These are phyloP conservation scores for Volvariella surrecta DNA, from an alignment of 1,284 basidiomycete species.

Conservation along the genomic window DNA sequence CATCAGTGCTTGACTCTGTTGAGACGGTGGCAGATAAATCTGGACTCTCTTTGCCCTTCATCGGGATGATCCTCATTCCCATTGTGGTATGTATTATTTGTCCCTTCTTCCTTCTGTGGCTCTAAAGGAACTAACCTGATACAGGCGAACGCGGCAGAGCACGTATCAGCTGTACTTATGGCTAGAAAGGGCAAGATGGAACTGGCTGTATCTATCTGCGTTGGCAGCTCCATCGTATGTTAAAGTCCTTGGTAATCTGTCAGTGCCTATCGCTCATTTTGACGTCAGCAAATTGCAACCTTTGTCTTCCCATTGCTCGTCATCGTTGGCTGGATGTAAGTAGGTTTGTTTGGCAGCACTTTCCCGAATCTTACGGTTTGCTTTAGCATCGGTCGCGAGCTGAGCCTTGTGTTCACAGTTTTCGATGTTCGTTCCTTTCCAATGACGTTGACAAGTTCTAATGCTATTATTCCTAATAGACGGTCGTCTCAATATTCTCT, in stretches of 20 bases:
- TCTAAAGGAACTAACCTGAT: slow-evolving; percentile 3
- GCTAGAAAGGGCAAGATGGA: slow-evolving; percentile 85
- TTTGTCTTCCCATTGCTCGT: slow-evolving; percentile 84
- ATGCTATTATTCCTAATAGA: slow-evolving; percentile 34
- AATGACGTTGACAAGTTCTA: neutral
- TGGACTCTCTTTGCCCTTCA: slow-evolving; percentile 76
- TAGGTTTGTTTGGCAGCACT: slow-evolving; percentile 9
- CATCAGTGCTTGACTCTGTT: slow-evolving; percentile 77
- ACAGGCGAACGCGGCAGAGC: slow-evolving; percentile 73
- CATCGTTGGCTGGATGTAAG: slow-evolving; percentile 74
- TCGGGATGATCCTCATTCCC: slow-evolving; percentile 67
- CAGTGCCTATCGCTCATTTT: slow-evolving; percentile 5
- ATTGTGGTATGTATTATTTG: slow-evolving; percentile 46
- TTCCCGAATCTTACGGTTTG: too few species aligned
- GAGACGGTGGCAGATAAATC: slow-evolving; percentile 82
- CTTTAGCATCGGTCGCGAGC: slow-evolving; percentile 56
- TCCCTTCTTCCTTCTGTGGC: neutral
- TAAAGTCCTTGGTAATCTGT: slow-evolving; percentile 8
- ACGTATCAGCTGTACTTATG: slow-evolving; percentile 86
- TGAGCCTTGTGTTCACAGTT: slow-evolving; percentile 80
- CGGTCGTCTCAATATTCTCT: slow-evolving; percentile 77
- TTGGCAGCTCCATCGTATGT: slow-evolving; percentile 83
- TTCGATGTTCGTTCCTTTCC: slow-evolving; percentile 48
- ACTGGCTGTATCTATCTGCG: slow-evolving; percentile 80
- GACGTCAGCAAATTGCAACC: slow-evolving; percentile 72